A percentile compares a stretch with the other conserved stretches of the same genome.
Conservation (phyloP, 768 basidiomycete species). For the Rhodotorula babjevae region DNA sequence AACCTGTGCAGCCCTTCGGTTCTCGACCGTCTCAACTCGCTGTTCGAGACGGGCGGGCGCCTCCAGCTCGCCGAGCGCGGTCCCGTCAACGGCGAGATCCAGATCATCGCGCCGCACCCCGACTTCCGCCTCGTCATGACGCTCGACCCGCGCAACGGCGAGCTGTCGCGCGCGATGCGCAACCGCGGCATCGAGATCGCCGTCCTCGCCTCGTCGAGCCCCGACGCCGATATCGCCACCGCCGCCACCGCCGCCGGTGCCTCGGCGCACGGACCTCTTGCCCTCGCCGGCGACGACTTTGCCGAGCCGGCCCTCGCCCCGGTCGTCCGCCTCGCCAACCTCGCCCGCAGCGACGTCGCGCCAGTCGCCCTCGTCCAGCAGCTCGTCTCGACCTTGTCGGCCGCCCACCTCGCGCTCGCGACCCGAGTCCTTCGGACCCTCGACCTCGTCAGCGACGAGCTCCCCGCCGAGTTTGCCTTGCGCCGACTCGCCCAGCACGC, state of each 20-base stretch:
- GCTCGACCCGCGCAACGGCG: conserved; percentile 82
- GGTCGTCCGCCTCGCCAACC: background rate
- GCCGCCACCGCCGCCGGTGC: too few relatives aligned
- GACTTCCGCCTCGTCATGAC: conserved; percentile 91
- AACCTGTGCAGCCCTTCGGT: conserved; percentile 94
- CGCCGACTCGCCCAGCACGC: conserved; percentile 21
- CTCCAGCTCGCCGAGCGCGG: conserved; percentile 88
- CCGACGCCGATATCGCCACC: too few relatives aligned
- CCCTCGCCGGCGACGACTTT: conserved; percentile 18
- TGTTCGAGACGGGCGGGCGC: conserved; percentile 79
- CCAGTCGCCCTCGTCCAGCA: background rate
- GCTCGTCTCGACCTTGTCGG: conserved; percentile 18
- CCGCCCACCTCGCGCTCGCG: conserved; percentile 13
- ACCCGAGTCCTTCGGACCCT: conserved; percentile 26
- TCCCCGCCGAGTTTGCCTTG: background rate
- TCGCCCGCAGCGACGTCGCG: background rate
- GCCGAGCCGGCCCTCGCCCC: conserved; percentile 21
- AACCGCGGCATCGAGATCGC: conserved; percentile 89
- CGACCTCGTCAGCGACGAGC: background rate
- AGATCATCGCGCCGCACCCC: conserved; percentile 73
- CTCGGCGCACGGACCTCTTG: too few relatives aligned
- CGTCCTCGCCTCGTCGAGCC: conserved; percentile 44
- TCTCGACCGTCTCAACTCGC: conserved; percentile 89
- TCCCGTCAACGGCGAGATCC: conserved; percentile 67
- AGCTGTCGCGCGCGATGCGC: conserved; percentile 95